Percentiles rank a stretch among this genome's conserved stretches.
These are phyloP conservation scores for Talaromyces stipitatus DNA, from an alignment of 495 filamentous ascomycete species.

Conservation along the genomic window DNA sequence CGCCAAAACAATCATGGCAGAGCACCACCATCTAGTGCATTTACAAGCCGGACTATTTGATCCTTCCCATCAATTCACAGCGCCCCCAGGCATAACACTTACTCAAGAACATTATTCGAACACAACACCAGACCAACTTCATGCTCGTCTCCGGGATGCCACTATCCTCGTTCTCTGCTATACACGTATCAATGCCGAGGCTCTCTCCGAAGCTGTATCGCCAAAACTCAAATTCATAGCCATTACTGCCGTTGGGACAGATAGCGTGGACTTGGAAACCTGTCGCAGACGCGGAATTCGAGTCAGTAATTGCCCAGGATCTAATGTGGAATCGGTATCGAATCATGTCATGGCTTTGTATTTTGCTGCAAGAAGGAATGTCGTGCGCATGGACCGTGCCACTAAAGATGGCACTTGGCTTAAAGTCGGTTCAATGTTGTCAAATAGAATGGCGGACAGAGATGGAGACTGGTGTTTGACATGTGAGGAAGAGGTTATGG, in stretches of 20 bases:
- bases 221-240: slow-evolving; percentile 39
- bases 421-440: slow-evolving; percentile 13
- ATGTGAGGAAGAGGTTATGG: slow-evolving; percentile 23
- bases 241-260: slow-evolving; percentile 47
- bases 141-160: slow-evolving; percentile 37
- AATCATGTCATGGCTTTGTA: slow-evolving; percentile 49
- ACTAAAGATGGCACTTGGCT: slow-evolving; percentile 25
- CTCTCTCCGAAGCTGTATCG: slow-evolving; percentile 24
- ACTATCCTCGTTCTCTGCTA: slow-evolving; percentile 39
- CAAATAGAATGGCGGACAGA: background rate
- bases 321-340: slow-evolving; percentile 43
- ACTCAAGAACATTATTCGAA: slow-evolving; percentile 15
- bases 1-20: background rate
- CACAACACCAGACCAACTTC: slow-evolving; percentile 26
- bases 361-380: slow-evolving; percentile 42
- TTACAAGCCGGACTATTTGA: slow-evolving; percentile 2
- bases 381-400: slow-evolving; percentile 30
- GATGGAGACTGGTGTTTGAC: slow-evolving; percentile 9
- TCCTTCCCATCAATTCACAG: background rate
- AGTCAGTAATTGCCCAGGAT: slow-evolving; percentile 41
- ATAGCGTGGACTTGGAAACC: slow-evolving; percentile 43
- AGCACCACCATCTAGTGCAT: slow-evolving; percentile 2
- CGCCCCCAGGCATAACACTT: slow-evolving; percentile 1
- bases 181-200: slow-evolving; percentile 27
- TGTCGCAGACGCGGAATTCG: slow-evolving; percentile 38